Percentiles rank a stretch among this genome's conserved stretches.
phyloP scores from a whole-genome alignment of 1,284 basidiomycete genomes.

The Trichosporon sp. region DNA sequence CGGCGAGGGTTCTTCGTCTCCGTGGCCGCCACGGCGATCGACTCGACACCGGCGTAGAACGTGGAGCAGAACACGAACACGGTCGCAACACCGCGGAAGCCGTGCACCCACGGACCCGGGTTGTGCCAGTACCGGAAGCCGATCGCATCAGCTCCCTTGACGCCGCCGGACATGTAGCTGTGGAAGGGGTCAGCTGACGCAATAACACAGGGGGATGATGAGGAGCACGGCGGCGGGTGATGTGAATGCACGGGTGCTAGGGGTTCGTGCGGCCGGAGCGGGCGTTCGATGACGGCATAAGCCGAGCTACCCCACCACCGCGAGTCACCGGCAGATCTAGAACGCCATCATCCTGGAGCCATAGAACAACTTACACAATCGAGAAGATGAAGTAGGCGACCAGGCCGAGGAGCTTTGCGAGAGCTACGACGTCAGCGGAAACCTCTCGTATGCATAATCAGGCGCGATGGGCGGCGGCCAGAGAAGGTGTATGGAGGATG shows the following conservation, averaged over 20 bases:
- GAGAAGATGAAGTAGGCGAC: slow-evolving; percentile 54
- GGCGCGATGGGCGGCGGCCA: too few relatives aligned
- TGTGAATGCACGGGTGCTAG: neutral
- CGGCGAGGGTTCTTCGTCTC: slow-evolving; percentile 59
- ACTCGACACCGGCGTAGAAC: slow-evolving; percentile 35
- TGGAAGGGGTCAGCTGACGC: neutral
- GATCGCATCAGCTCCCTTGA: slow-evolving; percentile 42
- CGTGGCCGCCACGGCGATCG: slow-evolving; percentile 49
- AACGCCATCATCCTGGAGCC: neutral
- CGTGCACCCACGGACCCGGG: slow-evolving; percentile 48
- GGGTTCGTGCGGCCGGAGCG: neutral
- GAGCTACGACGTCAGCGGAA: neutral
- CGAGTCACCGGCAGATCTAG: too few relatives aligned
- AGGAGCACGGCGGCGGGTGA: slow-evolving; percentile 55
- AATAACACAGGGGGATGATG: slow-evolving; percentile 44
- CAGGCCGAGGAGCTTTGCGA: slow-evolving; percentile 26
- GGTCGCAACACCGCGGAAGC: slow-evolving; percentile 19
- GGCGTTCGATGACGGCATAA: neutral
- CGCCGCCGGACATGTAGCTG: slow-evolving; percentile 52
- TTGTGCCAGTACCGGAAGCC: slow-evolving; percentile 51
- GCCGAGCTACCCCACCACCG: neutral
- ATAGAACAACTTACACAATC: slow-evolving; percentile 57
- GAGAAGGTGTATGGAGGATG: too few relatives aligned
- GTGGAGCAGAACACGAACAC: slow-evolving; percentile 22
- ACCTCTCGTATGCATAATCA: neutral